Percentiles rank a stretch among this genome's conserved stretches.
Conservation (phyloP, 2,329 filamentous ascomycete genomes). For the Fusarium subglutinans region DNA sequence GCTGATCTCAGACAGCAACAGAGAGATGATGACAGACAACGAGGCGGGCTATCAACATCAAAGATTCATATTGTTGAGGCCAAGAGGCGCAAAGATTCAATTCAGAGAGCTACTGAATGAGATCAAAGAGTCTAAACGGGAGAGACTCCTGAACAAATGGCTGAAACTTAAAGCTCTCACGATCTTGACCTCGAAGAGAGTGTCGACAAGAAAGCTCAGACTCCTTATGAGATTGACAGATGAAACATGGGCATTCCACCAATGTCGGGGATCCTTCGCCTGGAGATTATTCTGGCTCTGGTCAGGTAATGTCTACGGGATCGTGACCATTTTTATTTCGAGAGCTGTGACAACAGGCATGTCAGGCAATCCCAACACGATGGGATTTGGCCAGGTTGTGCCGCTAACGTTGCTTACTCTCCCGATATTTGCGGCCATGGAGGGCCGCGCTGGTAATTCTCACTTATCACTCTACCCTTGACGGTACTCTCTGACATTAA, state of each 20-base stretch:
- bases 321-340: not conserved
- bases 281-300: not conserved
- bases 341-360: not conserved
- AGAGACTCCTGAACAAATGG: not conserved
- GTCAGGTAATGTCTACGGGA: not conserved
- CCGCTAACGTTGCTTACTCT: not conserved
- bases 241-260: not conserved
- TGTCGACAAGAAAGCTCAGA: accelerated
- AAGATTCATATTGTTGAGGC: accelerated
- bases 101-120: accelerated
- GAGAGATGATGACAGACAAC: too few species aligned
- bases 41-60: not conserved
- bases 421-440: not conserved
- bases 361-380: not conserved
- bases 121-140: not conserved
- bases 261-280: not conserved
- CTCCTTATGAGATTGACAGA: accelerated
- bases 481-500: accelerated
- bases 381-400: not conserved
- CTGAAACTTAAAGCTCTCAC: not conserved
- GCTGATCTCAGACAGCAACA: accelerated
- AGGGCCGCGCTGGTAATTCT: not conserved
- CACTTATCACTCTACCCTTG: accelerated
- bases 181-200: accelerated
- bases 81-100: accelerated